A percentile compares a stretch with the other conserved stretches of the same genome.
These are phyloP conservation scores for Diplogelasinospora grovesii DNA, from an alignment of 495 filamentous ascomycete genomes.

Conservation along the genomic window DNA sequence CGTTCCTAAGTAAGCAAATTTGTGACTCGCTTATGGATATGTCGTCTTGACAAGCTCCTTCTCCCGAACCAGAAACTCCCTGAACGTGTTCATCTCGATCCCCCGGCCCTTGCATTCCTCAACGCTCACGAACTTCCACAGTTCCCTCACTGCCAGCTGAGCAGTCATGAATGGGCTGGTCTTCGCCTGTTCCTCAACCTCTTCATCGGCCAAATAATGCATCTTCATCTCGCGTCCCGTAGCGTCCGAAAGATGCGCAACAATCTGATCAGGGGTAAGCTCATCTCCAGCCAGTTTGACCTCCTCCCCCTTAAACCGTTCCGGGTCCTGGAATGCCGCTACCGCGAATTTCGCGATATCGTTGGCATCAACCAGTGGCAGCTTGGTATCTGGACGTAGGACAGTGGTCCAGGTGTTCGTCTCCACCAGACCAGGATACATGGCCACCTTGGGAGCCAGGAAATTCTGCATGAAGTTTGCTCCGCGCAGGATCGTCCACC, in stretches of 20 bases:
- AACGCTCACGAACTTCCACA: slow-evolving; percentile 31
- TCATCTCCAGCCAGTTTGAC: slow-evolving; percentile 37
- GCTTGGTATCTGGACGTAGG: slow-evolving; percentile 17
- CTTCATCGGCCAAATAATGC: slow-evolving; percentile 32
- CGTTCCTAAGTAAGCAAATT: no score
- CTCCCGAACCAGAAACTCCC: slow-evolving; percentile 32
- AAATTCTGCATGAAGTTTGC: slow-evolving; percentile 47
- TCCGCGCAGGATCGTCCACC: slow-evolving; percentile 39
- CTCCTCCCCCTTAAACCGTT: slow-evolving; percentile 30
- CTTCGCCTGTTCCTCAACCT: slow-evolving; percentile 21
- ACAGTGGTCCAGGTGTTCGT: slow-evolving; percentile 20
- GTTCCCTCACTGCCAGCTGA: slow-evolving; percentile 17
- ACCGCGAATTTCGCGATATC: slow-evolving; percentile 44
- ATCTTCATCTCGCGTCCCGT: slow-evolving; percentile 22
- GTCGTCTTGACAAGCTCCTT: slow-evolving; percentile 20
- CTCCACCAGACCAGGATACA: slow-evolving; percentile 33
- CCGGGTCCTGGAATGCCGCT: slow-evolving; percentile 36
- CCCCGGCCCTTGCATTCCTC: slow-evolving; percentile 28
- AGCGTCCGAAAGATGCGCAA: slow-evolving; percentile 17
- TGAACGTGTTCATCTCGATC: slow-evolving; percentile 26
- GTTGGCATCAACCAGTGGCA: slow-evolving; percentile 38
- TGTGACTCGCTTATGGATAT: slow-evolving; percentile 15
- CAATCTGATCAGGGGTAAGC: slow-evolving; percentile 27
- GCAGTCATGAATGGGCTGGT: slow-evolving; percentile 19
- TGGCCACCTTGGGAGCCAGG: slow-evolving; percentile 27